Conservation (phyloP, 2,329 filamentous ascomycete species). For the Fusarium solani-melongenae region DNA sequence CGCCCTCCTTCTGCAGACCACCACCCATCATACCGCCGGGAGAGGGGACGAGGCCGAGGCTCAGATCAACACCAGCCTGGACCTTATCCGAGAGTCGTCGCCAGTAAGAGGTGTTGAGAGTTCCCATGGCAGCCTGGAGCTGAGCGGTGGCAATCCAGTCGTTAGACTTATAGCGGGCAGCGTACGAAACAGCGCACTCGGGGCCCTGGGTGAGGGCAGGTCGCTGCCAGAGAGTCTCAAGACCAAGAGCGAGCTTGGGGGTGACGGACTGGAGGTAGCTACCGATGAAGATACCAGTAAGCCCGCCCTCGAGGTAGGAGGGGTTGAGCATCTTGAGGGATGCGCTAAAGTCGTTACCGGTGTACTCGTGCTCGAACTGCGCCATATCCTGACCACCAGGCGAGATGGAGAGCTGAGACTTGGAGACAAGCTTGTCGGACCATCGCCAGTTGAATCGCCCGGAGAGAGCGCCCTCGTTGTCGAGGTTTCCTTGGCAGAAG, state of each 20-base stretch:
- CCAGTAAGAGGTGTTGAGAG: slow-evolving; percentile 94
- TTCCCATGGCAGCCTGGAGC: slow-evolving; percentile 83
- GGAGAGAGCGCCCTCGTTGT: slow-evolving; percentile 89
- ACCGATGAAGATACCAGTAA: slow-evolving; percentile 95
- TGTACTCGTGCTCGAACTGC: slow-evolving; percentile 96
- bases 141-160: slow-evolving; percentile 96
- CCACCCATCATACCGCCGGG: slow-evolving; percentile 79
- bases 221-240: slow-evolving; percentile 95
- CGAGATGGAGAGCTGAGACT: slow-evolving; percentile 87
- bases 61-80: slow-evolving; percentile 95
- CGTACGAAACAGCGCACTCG: slow-evolving; percentile 92
- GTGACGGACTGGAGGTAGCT: slow-evolving; percentile 96
- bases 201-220: slow-evolving; percentile 84
- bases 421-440: slow-evolving; percentile 82
- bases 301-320: slow-evolving; percentile 88
- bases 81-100: slow-evolving; percentile 91
- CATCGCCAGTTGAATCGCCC: slow-evolving; percentile 95
- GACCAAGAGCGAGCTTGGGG: slow-evolving; percentile 83
- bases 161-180: slow-evolving; percentile 86
- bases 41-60: slow-evolving; percentile 80
- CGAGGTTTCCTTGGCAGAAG: slow-evolving; percentile 94
- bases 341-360: slow-evolving; percentile 90
- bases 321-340: slow-evolving; percentile 96
- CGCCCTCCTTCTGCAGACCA: slow-evolving; percentile 83
- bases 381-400: slow-evolving; percentile 86